Percentiles rank a stretch among this genome's conserved stretches.
phyloP scores from a whole-genome alignment of 441 rosid genomes.

The Codiaeum variegatum region DNA sequence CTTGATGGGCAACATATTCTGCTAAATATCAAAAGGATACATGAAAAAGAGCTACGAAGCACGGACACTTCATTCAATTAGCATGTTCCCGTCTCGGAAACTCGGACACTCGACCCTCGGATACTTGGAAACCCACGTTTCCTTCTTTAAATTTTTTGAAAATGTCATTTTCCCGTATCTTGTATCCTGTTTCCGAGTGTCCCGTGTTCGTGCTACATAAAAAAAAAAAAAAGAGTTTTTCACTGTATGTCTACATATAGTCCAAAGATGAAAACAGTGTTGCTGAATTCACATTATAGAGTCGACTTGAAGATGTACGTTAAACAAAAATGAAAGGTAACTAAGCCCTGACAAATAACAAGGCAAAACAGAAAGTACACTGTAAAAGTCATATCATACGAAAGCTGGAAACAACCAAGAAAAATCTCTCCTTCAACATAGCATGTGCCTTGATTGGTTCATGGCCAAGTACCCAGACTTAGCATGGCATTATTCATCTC shows the following conservation, averaged over 20 bases:
- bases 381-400: neutral
- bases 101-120: no score
- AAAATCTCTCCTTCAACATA: constrained; percentile 2
- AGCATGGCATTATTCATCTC: neutral
- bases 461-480: neutral
- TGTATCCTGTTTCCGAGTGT: no score
- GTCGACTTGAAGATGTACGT: neutral
- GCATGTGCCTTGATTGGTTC: neutral
- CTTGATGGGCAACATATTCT: neutral
- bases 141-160: no score
- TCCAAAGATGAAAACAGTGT: neutral
- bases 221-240: neutral
- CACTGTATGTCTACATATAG: neutral
- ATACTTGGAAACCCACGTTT: no score
- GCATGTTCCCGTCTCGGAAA: no score
- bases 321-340: neutral
- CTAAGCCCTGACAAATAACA: neutral
- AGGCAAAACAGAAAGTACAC: neutral
- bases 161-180: no score
- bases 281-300: neutral
- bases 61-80: no score
- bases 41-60: no score
- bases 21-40: no score
- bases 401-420: neutral
- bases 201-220: no score